Base-by-base conservation (phyloP, 352 stramenopile genomes). In the Sclerospora graminicola region DNA sequence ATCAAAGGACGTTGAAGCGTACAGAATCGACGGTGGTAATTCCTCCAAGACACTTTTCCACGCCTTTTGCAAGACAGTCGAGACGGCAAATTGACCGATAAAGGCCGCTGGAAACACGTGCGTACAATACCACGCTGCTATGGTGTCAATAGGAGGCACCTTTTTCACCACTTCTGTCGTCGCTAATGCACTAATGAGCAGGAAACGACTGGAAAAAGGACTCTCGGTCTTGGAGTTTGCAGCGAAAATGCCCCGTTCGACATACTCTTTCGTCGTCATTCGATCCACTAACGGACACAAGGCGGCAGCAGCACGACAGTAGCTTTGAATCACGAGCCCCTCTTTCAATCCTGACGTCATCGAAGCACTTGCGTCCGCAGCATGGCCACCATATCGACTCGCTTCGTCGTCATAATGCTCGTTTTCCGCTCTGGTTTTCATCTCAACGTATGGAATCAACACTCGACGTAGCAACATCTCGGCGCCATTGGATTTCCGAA, bases 61-160 rank as follows among this genome's bases (percentile, higher is more conserved):
- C 29, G 63, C 64, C 1, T 45, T 60, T 26, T 66, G 60, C 0
- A 90, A 63, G 6, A 54, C 42, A 20, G 66, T 38, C 0, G 74
- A 69, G 5, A 58, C 60, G 10, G 79, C 72, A 43, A 75, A 86
- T 35, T 87, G 79, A 2, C 79, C 76, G 19, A 88, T 68, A 51
- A 82, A 90, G 8, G 72, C 79, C 19, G 73, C 74, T 1, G 76
- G 71, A 26, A 90, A 88, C 11, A 88, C 64, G 19, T 84, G 41
- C 5, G 63, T 52, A 19, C 69, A 72, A 34, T 85, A 88, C 73
- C 76, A 88, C 18, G 61, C 56, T n/a, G 71, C 23, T 5, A 47
- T 45, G 34, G 76, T 58, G 11, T 64, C 62, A 23, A 77, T 70
- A 1, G 72, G 66, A 10, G 72, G 72, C 2, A 75, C 60, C 30